Conservation (phyloP, 75 land plant species). For the Sequoia sempervirens region DNA sequence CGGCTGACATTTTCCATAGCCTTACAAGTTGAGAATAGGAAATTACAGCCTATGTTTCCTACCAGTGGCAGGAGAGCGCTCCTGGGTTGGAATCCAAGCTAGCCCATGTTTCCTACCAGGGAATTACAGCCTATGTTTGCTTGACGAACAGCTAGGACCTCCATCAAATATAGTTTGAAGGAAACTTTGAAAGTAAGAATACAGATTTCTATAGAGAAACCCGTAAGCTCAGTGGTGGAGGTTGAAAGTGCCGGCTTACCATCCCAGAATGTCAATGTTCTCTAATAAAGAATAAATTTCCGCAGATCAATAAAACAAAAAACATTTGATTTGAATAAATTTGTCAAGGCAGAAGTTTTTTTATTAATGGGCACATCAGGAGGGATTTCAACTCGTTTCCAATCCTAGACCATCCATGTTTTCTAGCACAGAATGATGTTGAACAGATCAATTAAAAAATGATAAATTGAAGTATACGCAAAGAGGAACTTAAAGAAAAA, state of each 20-base stretch:
- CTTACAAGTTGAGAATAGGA: not conserved
- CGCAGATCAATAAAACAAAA: not conserved
- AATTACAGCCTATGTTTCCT: too few relatives aligned
- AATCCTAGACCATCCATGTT: not conserved
- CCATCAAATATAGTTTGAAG: not conserved
- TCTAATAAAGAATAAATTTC: not conserved
- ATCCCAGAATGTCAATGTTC: not conserved
- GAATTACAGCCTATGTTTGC: not conserved
- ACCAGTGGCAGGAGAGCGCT: not conserved
- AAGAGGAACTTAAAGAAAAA: not conserved
- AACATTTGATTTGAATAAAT: not conserved
- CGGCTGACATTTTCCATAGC: not conserved
- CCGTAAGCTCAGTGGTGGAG: not conserved
- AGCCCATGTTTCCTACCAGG: not conserved
- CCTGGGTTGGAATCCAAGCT: not conserved
- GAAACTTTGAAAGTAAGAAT: not conserved
- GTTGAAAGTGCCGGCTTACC: not conserved
- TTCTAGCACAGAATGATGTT: not conserved
- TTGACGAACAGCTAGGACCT: not conserved
- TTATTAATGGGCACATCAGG: not conserved
- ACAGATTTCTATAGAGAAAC: not conserved
- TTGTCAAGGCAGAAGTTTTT: not conserved
- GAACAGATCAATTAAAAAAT: not conserved
- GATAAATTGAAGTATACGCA: not conserved
- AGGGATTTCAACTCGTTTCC: not conserved